Base-by-base conservation (phyloP, 225 moss, liverwort and hornwort genomes). In the Neckera pumila region DNA sequence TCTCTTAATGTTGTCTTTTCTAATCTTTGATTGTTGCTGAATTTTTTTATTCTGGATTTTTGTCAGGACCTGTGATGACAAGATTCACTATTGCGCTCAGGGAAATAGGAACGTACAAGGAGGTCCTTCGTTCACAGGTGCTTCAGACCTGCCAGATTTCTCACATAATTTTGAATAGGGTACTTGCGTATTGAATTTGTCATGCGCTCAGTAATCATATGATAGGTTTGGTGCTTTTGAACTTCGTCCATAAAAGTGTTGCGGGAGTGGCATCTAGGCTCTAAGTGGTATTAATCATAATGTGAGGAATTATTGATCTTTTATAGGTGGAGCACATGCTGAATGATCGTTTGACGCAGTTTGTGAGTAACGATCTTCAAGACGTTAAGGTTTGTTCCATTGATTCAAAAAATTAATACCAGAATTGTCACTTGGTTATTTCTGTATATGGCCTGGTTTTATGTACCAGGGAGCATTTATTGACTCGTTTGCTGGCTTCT, bases 31-130 rank as follows among this genome's bases (percentile, higher is more conserved):
- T 66, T 72, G 72, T 76, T 72, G 34, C 82, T 88, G 65, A 87
- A 15, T 27, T 71, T 36, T 69, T 81, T 61, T 66, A 16, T 84
- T 54, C 54, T 87, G 91, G 36, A 71, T 63, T 80, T 34, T 85
- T 66, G 74, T 76, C 92, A 94, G 94, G 98, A 60, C 97, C 98
- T 59, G 98, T 98, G 84, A 98, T 98, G 98, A 95, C 98, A 61
- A 98, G 96, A 90, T 98, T 98, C 86, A 98, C 98, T 38, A 97
- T 98, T 83, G 97, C 98, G 58, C 93, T 98, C 61, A 93, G 98
- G 85, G 98, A 98, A 94, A 98, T 98, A 83, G 98, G 97, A 78
- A 97, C 97, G 42, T 90, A 97, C 86, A 98, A 98, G 87, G 98
- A 97, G 84, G 92, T 98, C 79, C 94, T 98, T 47, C 96, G 98